phyloP scores from a whole-genome alignment of 139 green algal genomes.

The Eudorina sp. region DNA sequence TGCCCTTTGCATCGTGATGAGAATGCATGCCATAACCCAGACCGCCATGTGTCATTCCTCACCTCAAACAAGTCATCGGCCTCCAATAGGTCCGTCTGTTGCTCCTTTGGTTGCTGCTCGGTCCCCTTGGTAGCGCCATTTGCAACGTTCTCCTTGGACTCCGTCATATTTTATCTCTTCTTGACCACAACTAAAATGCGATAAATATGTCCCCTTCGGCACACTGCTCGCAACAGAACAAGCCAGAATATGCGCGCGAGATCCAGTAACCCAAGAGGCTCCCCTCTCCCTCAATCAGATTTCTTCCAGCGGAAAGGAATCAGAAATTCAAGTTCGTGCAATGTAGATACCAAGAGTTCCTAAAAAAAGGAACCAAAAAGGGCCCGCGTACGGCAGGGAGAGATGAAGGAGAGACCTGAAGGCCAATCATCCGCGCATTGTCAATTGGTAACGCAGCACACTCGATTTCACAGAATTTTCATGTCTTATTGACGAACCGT shows the following conservation, averaged over 20 bases:
- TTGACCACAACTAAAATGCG: background rate
- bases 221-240: background rate
- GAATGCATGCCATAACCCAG: too few species aligned
- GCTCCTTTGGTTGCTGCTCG: background rate
- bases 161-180: conserved; percentile 23
- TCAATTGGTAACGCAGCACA: too few species aligned
- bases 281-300: background rate
- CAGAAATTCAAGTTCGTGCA: background rate
- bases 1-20: too few species aligned
- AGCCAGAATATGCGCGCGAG: background rate
- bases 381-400: background rate
- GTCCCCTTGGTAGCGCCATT: background rate
- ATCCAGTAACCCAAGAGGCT: background rate
- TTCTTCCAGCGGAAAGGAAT: background rate
- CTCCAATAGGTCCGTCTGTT: conserved; percentile 27
- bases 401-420: too few species aligned
- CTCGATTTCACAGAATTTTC: too few species aligned
- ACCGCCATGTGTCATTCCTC: too few species aligned
- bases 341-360: too few species aligned
- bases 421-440: too few species aligned
- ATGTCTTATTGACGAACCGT: too few species aligned
- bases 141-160: background rate
- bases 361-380: background rate
- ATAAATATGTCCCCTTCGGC: background rate
- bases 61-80: conserved; percentile 44